phyloP scores from a whole-genome alignment of 2,329 filamentous ascomycete genomes.

The Bipolaris zeicola region DNA sequence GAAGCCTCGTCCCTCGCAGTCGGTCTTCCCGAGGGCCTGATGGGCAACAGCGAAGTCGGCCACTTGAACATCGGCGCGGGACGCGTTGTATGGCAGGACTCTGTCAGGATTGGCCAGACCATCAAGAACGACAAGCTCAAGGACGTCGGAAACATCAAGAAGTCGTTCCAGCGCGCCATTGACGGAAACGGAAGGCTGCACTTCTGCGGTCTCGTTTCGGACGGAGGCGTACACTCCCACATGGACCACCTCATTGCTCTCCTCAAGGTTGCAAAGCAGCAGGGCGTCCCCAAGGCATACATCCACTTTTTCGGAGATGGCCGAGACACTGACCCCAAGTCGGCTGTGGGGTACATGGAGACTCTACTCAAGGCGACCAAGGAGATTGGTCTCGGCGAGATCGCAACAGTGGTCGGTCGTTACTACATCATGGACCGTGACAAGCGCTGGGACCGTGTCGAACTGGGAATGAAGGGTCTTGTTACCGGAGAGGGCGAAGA shows the following conservation, averaged over 20 bases:
- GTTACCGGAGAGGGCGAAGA: constrained; percentile 85
- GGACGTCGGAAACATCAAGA: constrained; percentile 76
- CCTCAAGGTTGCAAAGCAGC: constrained; percentile 86
- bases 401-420: constrained; percentile 90
- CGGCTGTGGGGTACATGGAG: constrained; percentile 84
- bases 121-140: constrained; percentile 84
- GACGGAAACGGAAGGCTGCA: constrained; percentile 90
- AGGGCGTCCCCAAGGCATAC: constrained; percentile 86
- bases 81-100: constrained; percentile 93
- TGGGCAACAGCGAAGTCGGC: constrained; percentile 99
- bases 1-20: constrained; percentile 96
- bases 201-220: constrained; percentile 87
- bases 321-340: constrained; percentile 97
- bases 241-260: constrained; percentile 90
- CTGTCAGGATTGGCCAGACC: constrained; percentile 92
- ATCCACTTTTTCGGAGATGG: constrained; percentile 99
- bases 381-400: constrained; percentile 83
- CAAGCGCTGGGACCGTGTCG: constrained; percentile 96
- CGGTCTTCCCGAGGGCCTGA: constrained; percentile 92
- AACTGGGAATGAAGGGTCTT: constrained; percentile 86
- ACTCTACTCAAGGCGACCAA: constrained; percentile 79
- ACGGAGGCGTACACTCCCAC: constrained; percentile 96
- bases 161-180: constrained; percentile 78
- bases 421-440: constrained; percentile 99
- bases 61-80: constrained; percentile 98